phyloP scores from a whole-genome alignment of 2,329 filamentous ascomycete species.

The Lasiodiplodia sp. region DNA sequence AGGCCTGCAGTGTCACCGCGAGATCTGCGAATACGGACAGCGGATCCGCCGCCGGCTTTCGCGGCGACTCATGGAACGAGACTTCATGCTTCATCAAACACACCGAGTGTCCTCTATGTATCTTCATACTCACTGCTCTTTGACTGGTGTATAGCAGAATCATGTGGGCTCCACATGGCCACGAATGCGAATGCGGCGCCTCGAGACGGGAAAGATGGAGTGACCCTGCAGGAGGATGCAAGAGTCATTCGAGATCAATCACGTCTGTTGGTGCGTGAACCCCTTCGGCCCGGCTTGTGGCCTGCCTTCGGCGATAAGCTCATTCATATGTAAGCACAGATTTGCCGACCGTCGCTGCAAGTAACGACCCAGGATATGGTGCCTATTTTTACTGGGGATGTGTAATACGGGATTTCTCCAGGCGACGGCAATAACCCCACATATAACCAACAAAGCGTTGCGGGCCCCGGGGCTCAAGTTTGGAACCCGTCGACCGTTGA shows the following conservation, averaged over 20 bases:
- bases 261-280: neutral
- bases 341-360: neutral
- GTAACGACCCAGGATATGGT: neutral
- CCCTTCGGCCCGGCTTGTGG: neutral
- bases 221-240: too few relatives aligned
- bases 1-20: slow-evolving; percentile 4
- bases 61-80: neutral
- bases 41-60: neutral
- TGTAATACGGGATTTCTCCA: too few relatives aligned
- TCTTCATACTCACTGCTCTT: neutral
- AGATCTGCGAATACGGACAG: slow-evolving; percentile 1
- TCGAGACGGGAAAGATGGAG: neutral
- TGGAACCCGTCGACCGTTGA: slow-evolving; percentile 8
- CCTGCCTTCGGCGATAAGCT: neutral
- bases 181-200: too few relatives aligned
- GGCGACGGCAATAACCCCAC: too few relatives aligned
- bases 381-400: too few relatives aligned
- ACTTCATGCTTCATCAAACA: neutral
- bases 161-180: too few relatives aligned
- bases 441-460: neutral
- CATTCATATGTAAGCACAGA: neutral
- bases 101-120: too few relatives aligned
- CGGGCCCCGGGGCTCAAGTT: neutral
- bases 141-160: neutral
- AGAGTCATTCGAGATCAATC: neutral